These are phyloP conservation scores for Saccharomycopsis sp. DNA, from an alignment of 805 yeast species.

Conservation along the genomic window DNA sequence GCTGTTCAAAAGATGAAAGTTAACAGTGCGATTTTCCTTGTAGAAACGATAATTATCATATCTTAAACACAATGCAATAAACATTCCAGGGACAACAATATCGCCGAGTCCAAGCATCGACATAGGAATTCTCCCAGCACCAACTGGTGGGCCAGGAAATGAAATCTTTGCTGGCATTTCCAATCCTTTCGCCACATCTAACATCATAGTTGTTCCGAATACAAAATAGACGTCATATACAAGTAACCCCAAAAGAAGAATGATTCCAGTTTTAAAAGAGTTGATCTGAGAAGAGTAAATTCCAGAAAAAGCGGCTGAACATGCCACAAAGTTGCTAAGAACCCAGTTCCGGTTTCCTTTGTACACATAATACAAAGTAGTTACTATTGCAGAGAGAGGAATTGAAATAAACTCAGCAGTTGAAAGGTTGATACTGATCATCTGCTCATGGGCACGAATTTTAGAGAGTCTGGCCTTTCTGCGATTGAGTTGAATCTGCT, in stretches of 20 bases:
- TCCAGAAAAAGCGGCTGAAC: constrained; percentile 38
- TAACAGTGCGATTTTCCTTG: constrained; percentile 24
- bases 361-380: constrained; percentile 22
- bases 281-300: constrained; percentile 35
- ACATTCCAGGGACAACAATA: constrained; percentile 52
- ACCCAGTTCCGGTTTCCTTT: constrained; percentile 39
- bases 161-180: constrained; percentile 46
- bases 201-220: constrained; percentile 56
- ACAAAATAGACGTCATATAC: constrained; percentile 64
- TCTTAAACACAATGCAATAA: constrained; percentile 46
- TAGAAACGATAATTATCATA: constrained; percentile 43
- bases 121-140: constrained; percentile 23
- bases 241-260: constrained; percentile 44
- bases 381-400: constrained; percentile 21
- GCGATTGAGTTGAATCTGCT: no score
- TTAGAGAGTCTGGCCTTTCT: constrained; percentile 1
- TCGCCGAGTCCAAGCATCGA: constrained; percentile 61
- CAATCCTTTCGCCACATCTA: constrained; percentile 48
- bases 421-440: constrained; percentile 31
- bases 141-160: constrained; percentile 33
- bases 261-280: constrained; percentile 39
- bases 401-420: constrained; percentile 27
- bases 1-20: constrained; percentile 35
- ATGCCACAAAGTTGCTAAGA: constrained; percentile 37
- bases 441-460: constrained; percentile 29